phyloP scores from a whole-genome alignment of 257 asterid species.

The Penstemon davidsonii region DNA sequence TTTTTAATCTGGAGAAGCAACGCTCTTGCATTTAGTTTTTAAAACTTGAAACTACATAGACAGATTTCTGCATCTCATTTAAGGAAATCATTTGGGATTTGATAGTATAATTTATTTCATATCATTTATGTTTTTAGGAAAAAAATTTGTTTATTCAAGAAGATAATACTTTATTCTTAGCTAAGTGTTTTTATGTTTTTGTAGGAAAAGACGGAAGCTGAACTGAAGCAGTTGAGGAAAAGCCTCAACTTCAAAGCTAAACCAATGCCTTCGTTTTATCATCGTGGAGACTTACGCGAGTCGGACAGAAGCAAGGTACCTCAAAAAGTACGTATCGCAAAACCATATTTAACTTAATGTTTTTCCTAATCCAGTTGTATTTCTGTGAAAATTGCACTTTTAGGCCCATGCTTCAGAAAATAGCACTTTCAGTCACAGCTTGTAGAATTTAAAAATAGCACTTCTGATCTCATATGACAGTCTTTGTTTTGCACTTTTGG shows the following conservation, averaged over 20 bases:
- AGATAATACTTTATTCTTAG: neutral
- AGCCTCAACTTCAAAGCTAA: slow-evolving; percentile 73
- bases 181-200: slow-evolving; percentile 20
- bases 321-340: slow-evolving; percentile 4
- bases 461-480: too few relatives aligned
- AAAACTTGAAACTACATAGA: neutral
- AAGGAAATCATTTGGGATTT: neutral
- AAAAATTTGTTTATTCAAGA: neutral
- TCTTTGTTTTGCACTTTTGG: too few relatives aligned
- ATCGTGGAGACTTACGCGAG: slow-evolving; percentile 36
- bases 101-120: neutral
- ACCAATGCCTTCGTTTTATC: slow-evolving; percentile 72
- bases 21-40: neutral
- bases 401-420: too few relatives aligned
- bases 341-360: neutral
- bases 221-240: slow-evolving; percentile 55
- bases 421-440: too few relatives aligned
- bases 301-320: slow-evolving; percentile 50
- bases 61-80: neutral
- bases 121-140: neutral
- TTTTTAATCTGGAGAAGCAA: neutral
- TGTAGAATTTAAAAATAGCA: too few relatives aligned
- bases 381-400: neutral
- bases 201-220: slow-evolving; percentile 64
- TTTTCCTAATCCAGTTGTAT: neutral